Base-by-base conservation (phyloP, 139 green algal genomes). In the Coelastrella sp. region DNA sequence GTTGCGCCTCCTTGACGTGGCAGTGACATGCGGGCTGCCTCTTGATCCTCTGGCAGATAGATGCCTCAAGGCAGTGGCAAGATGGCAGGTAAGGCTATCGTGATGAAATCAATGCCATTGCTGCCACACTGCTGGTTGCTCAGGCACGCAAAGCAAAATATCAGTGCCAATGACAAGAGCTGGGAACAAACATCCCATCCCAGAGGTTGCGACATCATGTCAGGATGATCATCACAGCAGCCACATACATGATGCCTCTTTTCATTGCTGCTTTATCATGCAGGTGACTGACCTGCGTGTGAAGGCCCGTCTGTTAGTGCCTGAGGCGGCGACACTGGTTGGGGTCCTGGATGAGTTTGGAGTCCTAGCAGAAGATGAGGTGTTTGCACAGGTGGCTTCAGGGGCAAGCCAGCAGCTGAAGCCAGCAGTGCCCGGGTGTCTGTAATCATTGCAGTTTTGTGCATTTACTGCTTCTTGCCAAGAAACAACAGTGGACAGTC, bases 271-370 rank as follows among this genome's bases (percentile, higher is more conserved):
- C 85, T 89, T 80, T 79, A 82, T 81, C 60, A 4, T 80, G 57
- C 85, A 90, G 85, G 73, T 83, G 57, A 83, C 81, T 25, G 83
- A 85, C 27, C 78, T 93, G 58, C 78, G 81, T 8, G 15, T 20
- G 17, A 92, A 92, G 87, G 70, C 84, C 1, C 74, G 89, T 19
- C 58, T 92, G 74, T 78, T 87, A 65, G 89, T 92, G 56, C 76
- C 57, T 19, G 8, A 91, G 56, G 88, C 66, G 4, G 68, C 59
- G 14, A 70, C 78, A 0, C 86, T 94, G 70, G 88, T 94, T 49
- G 91, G 91, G 4, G 91, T 94, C 8, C 87, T 94, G 73, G 91
- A 94, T 57, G 91, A 94, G 74, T 66, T 35, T 85, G 85, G 25
- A 7, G 74, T 88, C 60, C 85, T 92, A 87, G 49, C 89, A 58